Percentiles rank a stretch among this genome's conserved stretches.
Conservation (phyloP, 2,329 filamentous ascomycete genomes). For the Emergomyces pasteurianus region DNA sequence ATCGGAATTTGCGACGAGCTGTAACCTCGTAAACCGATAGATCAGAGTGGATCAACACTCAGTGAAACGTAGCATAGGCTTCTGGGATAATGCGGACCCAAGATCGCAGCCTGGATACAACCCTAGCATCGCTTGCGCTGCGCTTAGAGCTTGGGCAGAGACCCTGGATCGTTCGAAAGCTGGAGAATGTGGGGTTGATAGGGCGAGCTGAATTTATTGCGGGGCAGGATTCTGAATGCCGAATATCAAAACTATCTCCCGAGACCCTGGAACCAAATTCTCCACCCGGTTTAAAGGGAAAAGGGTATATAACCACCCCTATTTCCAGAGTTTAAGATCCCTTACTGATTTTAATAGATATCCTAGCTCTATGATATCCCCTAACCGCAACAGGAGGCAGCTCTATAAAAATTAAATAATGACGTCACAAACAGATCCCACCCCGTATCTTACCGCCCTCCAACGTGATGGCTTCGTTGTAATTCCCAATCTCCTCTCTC, state of each 20-base stretch:
- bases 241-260: neutral
- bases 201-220: neutral
- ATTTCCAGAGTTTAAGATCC: neutral
- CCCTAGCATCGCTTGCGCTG: neutral
- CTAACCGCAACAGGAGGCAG: too few relatives aligned
- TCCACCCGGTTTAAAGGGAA: neutral
- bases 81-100: neutral
- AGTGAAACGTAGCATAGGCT: neutral
- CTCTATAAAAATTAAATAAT: neutral
- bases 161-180: neutral
- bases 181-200: neutral
- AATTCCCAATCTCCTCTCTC: slow-evolving; percentile 52
- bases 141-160: neutral
- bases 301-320: neutral
- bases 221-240: neutral
- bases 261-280: neutral
- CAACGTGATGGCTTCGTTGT: slow-evolving; percentile 64
- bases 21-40: neutral
- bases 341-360: neutral
- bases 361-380: too few relatives aligned
- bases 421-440: slow-evolving; percentile 10
- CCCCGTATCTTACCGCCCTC: slow-evolving; percentile 42
- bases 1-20: neutral
- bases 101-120: neutral
- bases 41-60: neutral